Evolutionary conservation across 2,329 filamentous ascomycete genomes (phyloP), one percentile per base, ranked within the genome.

Genomic region (Hirsutella minnesotensis): DNA sequence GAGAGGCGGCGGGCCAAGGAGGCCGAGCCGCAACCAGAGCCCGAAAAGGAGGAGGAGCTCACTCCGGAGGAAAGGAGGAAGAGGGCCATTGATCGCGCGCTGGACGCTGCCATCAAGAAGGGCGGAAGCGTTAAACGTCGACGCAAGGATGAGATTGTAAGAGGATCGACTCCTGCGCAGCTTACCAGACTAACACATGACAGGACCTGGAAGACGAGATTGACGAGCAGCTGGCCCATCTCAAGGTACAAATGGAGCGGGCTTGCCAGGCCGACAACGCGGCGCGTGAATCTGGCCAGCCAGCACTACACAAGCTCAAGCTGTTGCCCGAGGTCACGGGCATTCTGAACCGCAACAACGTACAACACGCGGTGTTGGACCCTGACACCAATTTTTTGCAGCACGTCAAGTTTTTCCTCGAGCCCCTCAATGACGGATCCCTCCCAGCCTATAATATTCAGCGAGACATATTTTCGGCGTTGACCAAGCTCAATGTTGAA

Each of bases 391-490:
- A 96, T 66, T 83, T 98, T 48, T 70, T 98, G 33, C 87, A 94
- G 63, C 86, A 89, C 13, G 87, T 98, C 56, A 88, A 90, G 58
- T 96, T 94, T 73, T 96, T 96, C 73, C 76, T 98, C 19, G 92
- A 98, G 60, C 92, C 92, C 1, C 75, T 96, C 38, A 88, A 90
- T 54, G 90, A 96, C 58, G 92, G 90, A 44, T 90, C 86, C 47
- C 74, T 98, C 40, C 92, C 92, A 0, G 90, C 92, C 24, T 98
- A 95, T 67, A 92, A 92, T 59, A 96, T 98, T 51, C 92, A 98
- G 67, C 86, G 89, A 47, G 89, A 96, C 59, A 77, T 98, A 36
- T 92, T 98, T 60, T 77, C 77, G 21, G 83, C 86, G 20, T 72
- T 98, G 31, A 76, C 75, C 16, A 81, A 79, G 54, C 73, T 96